Evolutionary conservation across 805 yeast genomes (phyloP).

Genomic region (Wickerhamomyces bisporus): DNA sequence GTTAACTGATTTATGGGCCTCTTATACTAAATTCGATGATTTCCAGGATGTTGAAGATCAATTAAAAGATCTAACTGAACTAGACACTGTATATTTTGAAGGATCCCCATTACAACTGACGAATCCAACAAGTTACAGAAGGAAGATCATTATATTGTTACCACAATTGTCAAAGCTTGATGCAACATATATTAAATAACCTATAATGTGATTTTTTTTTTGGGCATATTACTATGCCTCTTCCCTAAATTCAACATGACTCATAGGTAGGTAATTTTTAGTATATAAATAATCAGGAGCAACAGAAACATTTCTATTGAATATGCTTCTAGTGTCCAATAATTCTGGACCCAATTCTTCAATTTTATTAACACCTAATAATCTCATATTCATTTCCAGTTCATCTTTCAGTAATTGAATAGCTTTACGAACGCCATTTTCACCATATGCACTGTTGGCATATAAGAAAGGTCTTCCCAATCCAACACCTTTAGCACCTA

Average conservation of each 20-base stretch:
- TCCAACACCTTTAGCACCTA: constrained; percentile 71
- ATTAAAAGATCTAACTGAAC: constrained; percentile 51
- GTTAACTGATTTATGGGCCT: constrained; percentile 94
- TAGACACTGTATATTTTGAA: constrained; percentile 91
- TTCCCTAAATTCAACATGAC: constrained; percentile 43
- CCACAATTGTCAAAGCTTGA: constrained; percentile 78
- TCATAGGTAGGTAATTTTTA: constrained; percentile 52
- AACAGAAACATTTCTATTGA: constrained; percentile 35
- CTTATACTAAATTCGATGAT: constrained; percentile 62
- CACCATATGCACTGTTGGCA: constrained; percentile 60
- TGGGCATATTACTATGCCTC: constrained; percentile 1
- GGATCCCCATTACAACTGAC: constrained; percentile 80
- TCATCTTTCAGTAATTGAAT: constrained; percentile 64
- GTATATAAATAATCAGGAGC: constrained; percentile 54
- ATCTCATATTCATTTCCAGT: constrained; percentile 70
- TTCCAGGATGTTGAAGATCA: constrained; percentile 67
- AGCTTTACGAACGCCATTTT: constrained; percentile 56
- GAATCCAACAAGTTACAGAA: constrained; percentile 77
- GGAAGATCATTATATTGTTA: constrained; percentile 70
- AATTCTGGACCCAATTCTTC: constrained; percentile 53
- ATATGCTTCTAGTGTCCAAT: constrained; percentile 50
- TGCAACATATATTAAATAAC: constrained; percentile 62
- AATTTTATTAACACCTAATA: constrained; percentile 64
- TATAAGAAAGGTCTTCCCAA: constrained; percentile 63
- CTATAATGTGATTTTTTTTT: not conserved